Conservation (phyloP, 495 filamentous ascomycete species). For the Talaromyces liani region DNA sequence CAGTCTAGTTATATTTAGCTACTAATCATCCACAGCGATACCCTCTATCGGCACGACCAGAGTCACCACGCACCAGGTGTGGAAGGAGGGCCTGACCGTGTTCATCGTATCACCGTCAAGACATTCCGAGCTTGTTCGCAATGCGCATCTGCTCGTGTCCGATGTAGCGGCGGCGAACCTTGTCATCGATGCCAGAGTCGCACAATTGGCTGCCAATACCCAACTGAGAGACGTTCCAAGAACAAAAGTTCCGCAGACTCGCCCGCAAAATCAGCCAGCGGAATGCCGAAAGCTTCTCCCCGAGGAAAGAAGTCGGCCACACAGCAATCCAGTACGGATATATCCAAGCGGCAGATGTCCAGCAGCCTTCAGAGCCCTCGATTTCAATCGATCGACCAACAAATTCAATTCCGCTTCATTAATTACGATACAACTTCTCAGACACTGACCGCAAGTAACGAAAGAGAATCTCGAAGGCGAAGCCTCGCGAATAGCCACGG, state of each 20-base stretch:
- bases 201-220: slow-evolving; percentile 45
- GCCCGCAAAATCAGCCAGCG: slow-evolving; percentile 1
- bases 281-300: neutral
- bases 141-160: slow-evolving; percentile 48
- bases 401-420: slow-evolving; percentile 4
- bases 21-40: slow-evolving; percentile 31
- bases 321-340: neutral
- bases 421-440: neutral
- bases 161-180: slow-evolving; percentile 46
- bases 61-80: slow-evolving; percentile 38
- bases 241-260: slow-evolving; percentile 18
- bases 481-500: neutral
- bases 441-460: neutral
- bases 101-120: slow-evolving; percentile 37
- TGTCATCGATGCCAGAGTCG: slow-evolving; percentile 47
- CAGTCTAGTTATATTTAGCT: neutral
- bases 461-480: neutral
- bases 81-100: slow-evolving; percentile 31
- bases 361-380: neutral
- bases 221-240: slow-evolving; percentile 37
- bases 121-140: slow-evolving; percentile 46
- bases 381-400: neutral
- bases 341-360: neutral
- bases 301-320: neutral
- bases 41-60: slow-evolving; percentile 48